Percentiles rank a stretch among this genome's conserved stretches.
These are phyloP conservation scores for Sergeia podlipaevii DNA, from an alignment of 208 protist species.

Conservation along the genomic window DNA sequence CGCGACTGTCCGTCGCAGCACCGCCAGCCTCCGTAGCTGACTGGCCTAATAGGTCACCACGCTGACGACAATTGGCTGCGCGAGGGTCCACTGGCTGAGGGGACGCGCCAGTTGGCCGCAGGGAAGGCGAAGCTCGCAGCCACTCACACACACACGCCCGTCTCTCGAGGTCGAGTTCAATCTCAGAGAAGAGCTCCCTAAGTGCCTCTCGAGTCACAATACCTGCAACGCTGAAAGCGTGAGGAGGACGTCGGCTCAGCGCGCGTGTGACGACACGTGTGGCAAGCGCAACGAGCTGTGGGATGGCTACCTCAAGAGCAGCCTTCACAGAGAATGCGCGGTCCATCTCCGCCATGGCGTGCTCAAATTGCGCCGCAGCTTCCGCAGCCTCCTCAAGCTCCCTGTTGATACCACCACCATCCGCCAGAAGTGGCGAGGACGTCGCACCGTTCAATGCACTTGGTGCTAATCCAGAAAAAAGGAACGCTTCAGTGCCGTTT, in stretches of 20 bases:
- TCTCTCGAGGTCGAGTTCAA: constrained; percentile 38
- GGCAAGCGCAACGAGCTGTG: constrained; percentile 37
- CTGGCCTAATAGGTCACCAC: background rate
- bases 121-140: constrained; percentile 7
- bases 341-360: background rate
- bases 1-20: too few species aligned
- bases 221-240: constrained; percentile 40
- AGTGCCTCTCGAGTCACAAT: constrained; percentile 30
- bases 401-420: background rate
- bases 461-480: too few species aligned
- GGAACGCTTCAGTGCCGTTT: too few species aligned
- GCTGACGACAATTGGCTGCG: background rate
- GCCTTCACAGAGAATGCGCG: constrained; percentile 46
- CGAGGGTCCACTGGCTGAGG: background rate
- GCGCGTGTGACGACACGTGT: constrained; percentile 24
- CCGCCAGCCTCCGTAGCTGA: too few species aligned
- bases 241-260: constrained; percentile 18
- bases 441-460: background rate
- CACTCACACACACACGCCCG: constrained; percentile 38
- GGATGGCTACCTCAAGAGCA: constrained; percentile 31
- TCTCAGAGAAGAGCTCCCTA: constrained; percentile 26
- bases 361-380: background rate
- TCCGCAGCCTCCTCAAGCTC: background rate
- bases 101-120: background rate
- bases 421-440: background rate